Percentiles rank a stretch among this genome's conserved stretches.
Conservation (phyloP, 768 basidiomycete genomes). For the Trametes coccinea region DNA sequence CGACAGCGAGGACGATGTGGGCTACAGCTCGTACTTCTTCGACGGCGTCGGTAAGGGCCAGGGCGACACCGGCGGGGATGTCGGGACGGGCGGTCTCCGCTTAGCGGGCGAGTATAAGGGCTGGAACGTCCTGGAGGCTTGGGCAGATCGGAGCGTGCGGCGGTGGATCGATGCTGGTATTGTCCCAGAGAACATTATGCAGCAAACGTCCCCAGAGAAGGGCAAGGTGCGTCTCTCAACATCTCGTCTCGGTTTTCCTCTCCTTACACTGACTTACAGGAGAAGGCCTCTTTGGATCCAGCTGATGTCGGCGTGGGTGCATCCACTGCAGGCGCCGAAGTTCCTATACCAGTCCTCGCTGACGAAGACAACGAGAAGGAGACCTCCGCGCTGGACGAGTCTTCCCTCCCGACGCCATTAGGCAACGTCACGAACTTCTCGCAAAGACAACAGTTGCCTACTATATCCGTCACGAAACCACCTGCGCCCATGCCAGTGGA, state of each 20-base stretch:
- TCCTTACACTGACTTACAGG: constrained; percentile 37
- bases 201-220: constrained; percentile 42
- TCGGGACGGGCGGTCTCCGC: constrained; percentile 65
- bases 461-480: constrained; percentile 65
- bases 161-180: constrained; percentile 85
- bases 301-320: constrained; percentile 3
- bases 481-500: constrained; percentile 71
- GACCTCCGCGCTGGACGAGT: constrained; percentile 19
- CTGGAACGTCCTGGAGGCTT: constrained; percentile 91
- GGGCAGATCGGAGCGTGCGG: constrained; percentile 86
- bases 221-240: constrained; percentile 45
- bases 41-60: constrained; percentile 76
- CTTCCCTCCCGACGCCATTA: constrained; percentile 21
- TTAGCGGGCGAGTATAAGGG: constrained; percentile 86
- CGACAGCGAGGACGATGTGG: constrained; percentile 79
- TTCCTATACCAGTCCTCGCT: constrained; percentile 63
- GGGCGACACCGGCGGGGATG: constrained; percentile 77
- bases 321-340: constrained; percentile 50
- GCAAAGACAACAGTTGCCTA: constrained; percentile 41
- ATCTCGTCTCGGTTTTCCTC: neutral
- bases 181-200: constrained; percentile 42
- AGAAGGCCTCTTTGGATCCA: constrained; percentile 35
- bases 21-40: constrained; percentile 86
- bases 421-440: constrained; percentile 30
- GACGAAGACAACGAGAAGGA: constrained; percentile 25